These are phyloP conservation scores for Trichoderma sp. DNA, from an alignment of 2,329 filamentous ascomycete species.

Conservation along the genomic window DNA sequence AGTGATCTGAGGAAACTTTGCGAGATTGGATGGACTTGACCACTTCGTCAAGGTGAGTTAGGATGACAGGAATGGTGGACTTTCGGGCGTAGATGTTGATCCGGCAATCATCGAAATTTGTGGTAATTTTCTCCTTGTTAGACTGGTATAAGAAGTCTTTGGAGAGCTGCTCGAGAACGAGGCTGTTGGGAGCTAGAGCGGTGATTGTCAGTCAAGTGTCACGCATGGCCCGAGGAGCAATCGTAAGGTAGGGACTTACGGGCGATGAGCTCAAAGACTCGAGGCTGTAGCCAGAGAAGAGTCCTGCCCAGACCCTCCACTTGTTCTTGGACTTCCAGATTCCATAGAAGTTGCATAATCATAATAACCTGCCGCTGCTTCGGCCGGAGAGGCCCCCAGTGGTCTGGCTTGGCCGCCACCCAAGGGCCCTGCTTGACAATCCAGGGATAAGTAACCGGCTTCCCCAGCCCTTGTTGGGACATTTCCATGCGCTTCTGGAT, in stretches of 20 bases:
- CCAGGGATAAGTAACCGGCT: conserved; percentile 45
- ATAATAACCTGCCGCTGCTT: conserved; percentile 49
- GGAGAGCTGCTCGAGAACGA: conserved; percentile 29
- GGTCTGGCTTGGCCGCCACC: conserved; percentile 40
- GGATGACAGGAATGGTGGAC: conserved; percentile 37
- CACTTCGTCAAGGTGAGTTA: conserved; percentile 43
- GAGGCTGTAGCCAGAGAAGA: conserved; percentile 44
- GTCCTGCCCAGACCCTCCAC: conserved; percentile 47
- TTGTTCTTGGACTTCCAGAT: conserved; percentile 51
- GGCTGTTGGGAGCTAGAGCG: conserved; percentile 1
- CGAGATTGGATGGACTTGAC: conserved; percentile 36
- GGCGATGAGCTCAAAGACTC: conserved; percentile 50
- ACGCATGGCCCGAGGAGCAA: not conserved
- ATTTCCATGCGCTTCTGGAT: conserved; percentile 10
- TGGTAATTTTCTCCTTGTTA: conserved; percentile 39
- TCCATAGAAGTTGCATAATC: conserved; percentile 55
- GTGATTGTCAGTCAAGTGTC: not conserved
- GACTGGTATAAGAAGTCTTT: conserved; percentile 39
- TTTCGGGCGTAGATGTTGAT: conserved; percentile 41
- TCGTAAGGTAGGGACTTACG: conserved; percentile 42
- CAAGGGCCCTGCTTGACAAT: conserved; percentile 47
- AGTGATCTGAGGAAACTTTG: conserved; percentile 34
- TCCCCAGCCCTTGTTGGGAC: not conserved
- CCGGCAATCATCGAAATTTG: conserved; percentile 31
- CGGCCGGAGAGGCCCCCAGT: conserved; percentile 30